A percentile compares a stretch with the other conserved stretches of the same genome.
Evolutionary conservation across 192 early-diverging fungal genomes (phyloP).

Genomic region (Tieghemiomyces parasiticus): DNA sequence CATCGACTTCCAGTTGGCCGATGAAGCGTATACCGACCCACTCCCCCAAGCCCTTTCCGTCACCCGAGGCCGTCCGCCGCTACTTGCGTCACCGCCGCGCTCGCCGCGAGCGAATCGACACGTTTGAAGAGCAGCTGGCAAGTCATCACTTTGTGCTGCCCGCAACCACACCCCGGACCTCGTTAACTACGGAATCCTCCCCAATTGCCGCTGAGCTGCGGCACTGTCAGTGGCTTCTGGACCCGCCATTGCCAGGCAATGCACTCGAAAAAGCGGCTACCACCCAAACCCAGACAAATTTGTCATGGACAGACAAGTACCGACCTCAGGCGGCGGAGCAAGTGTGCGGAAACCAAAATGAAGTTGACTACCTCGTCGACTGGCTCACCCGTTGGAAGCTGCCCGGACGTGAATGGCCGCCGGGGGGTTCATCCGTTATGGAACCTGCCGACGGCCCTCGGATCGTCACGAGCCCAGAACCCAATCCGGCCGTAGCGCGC

Average conservation of each 20-base stretch:
- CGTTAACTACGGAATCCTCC: no score
- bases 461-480: background rate
- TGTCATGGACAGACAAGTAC: background rate
- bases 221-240: background rate
- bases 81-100: no score
- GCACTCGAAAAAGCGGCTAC: background rate
- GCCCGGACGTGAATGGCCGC: background rate
- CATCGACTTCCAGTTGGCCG: no score
- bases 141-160: no score
- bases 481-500: background rate
- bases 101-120: no score
- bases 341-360: background rate
- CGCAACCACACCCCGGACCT: no score
- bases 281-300: background rate
- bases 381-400: background rate
- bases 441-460: background rate
- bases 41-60: no score
- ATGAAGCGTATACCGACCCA: no score
- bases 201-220: constrained; percentile 12
- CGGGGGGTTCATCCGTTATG: background rate
- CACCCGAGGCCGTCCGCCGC: no score
- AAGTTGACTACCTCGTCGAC: background rate
- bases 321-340: background rate
- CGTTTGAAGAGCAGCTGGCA: no score
- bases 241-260: background rate